Conservation (phyloP, 2,329 filamentous ascomycete genomes). For the Keithomyces neogunnii region DNA sequence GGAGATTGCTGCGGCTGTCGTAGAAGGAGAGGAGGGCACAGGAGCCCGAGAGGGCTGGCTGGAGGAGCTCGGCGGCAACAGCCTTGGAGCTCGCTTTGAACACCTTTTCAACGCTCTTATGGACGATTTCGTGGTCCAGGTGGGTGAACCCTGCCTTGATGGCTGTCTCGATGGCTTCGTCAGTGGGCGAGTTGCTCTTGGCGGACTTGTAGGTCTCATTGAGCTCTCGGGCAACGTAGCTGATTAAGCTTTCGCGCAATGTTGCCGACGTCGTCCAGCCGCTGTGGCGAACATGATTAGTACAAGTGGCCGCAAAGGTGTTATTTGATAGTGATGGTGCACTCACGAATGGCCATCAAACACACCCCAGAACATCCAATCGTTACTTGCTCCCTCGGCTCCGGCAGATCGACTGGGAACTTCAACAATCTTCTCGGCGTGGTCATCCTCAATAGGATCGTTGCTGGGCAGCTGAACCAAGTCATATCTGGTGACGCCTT, state of each 20-base stretch:
- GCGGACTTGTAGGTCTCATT: constrained; percentile 82
- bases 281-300: constrained; percentile 32
- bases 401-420: constrained; percentile 52
- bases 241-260: constrained; percentile 84
- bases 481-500: constrained; percentile 91
- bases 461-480: constrained; percentile 92
- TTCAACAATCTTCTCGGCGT: constrained; percentile 96
- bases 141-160: constrained; percentile 88
- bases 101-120: constrained; percentile 87
- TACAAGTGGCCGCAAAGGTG: background rate
- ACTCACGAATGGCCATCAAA: constrained; percentile 92
- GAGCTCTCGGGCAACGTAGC: constrained; percentile 84
- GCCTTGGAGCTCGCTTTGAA: constrained; percentile 81
- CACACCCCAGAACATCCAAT: constrained; percentile 99
- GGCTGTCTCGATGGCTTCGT: constrained; percentile 77
- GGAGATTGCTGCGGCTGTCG: constrained; percentile 74
- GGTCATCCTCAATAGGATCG: constrained; percentile 96
- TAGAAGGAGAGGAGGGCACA: constrained; percentile 96
- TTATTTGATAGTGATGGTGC: background rate
- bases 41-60: constrained; percentile 91
- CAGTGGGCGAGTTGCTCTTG: constrained; percentile 53
- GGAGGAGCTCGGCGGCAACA: constrained; percentile 84
- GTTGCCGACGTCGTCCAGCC: constrained; percentile 98
- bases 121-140: constrained; percentile 88
- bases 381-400: constrained; percentile 39